These are phyloP conservation scores for Hypericum androsaemum DNA, from an alignment of 345 rosid genomes.

Conservation along the genomic window DNA sequence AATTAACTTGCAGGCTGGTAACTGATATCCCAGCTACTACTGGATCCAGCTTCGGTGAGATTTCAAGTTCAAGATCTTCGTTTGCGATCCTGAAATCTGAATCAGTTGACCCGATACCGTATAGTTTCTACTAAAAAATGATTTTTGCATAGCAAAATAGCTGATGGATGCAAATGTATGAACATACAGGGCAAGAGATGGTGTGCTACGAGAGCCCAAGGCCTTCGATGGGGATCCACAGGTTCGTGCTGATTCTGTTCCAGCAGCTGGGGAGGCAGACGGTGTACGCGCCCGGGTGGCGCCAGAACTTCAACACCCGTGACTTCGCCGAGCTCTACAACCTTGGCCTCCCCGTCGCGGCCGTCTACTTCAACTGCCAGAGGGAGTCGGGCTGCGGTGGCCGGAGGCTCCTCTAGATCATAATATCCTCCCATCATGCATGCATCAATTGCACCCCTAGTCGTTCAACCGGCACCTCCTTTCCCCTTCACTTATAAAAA, in stretches of 20 bases:
- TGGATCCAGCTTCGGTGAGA: conserved; percentile 30
- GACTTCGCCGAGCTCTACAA: conserved; percentile 86
- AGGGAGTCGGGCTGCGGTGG: conserved; percentile 76
- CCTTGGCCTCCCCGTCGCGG: conserved; percentile 69
- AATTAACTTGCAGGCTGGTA: conserved; percentile 41
- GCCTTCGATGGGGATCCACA: conserved; percentile 66
- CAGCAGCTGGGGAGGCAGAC: conserved; percentile 78
- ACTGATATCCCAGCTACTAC: conserved; percentile 75
- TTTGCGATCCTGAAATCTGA: too few species aligned
- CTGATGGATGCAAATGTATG: too few species aligned
- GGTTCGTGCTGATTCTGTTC: conserved; percentile 54
- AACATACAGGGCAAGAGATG: conserved; percentile 38
- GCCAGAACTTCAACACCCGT: conserved; percentile 69
- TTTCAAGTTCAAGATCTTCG: too few species aligned
- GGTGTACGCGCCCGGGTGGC: conserved; percentile 83
- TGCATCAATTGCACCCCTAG: too few species aligned
- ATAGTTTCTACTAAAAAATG: too few species aligned
- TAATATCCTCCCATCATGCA: too few species aligned
- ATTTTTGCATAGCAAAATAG: too few species aligned
- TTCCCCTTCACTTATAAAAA: too few species aligned
- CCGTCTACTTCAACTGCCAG: conserved; percentile 75
- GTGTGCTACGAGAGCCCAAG: conserved; percentile 71
- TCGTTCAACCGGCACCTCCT: too few species aligned
- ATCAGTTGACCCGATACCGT: too few species aligned
- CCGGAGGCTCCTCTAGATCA: conserved; percentile 9